A percentile compares a stretch with the other conserved stretches of the same genome.
Conservation (phyloP, 164 flowering plant genomes). For the Warburgia ugandensis region DNA sequence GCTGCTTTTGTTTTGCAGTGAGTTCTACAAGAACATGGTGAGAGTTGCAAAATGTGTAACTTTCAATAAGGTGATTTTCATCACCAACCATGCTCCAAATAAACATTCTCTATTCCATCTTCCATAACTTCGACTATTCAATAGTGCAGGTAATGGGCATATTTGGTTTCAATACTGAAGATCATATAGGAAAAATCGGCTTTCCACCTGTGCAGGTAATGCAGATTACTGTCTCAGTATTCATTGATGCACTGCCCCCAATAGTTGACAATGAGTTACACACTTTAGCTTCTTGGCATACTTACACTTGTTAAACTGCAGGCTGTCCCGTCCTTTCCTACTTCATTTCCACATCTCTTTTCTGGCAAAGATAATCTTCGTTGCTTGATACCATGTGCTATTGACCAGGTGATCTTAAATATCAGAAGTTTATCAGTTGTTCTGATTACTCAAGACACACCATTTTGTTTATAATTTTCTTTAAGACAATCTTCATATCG, state of each 20-base stretch:
- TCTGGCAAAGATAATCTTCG: constrained; percentile 63
- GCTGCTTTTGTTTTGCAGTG: constrained; percentile 36
- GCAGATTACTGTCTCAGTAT: too few species aligned
- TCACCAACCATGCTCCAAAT: too few species aligned
- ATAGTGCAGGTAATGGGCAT: constrained; percentile 89
- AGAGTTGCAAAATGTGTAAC: constrained; percentile 81
- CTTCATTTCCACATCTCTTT: constrained; percentile 93
- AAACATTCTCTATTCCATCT: too few species aligned
- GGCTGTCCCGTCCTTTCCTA: constrained; percentile 97
- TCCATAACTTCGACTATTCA: too few species aligned
- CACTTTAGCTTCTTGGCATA: neutral
- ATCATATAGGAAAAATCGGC: constrained; percentile 84
- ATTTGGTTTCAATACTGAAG: constrained; percentile 87
- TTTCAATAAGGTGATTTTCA: constrained; percentile 60
- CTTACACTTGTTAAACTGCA: constrained; percentile 28
- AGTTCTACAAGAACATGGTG: constrained; percentile 88
- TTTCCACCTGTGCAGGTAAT: constrained; percentile 91
- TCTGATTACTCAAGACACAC: too few species aligned
- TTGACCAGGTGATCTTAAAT: constrained; percentile 68
- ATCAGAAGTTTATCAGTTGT: too few species aligned
- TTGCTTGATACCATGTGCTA: constrained; percentile 96
- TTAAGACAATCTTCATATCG: too few species aligned
- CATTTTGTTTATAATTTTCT: too few species aligned
- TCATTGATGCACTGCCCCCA: too few species aligned
- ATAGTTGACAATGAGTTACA: neutral